Base-by-base conservation (phyloP, 169 alveolate genomes). In the Prorocentrum cordatum region DNA sequence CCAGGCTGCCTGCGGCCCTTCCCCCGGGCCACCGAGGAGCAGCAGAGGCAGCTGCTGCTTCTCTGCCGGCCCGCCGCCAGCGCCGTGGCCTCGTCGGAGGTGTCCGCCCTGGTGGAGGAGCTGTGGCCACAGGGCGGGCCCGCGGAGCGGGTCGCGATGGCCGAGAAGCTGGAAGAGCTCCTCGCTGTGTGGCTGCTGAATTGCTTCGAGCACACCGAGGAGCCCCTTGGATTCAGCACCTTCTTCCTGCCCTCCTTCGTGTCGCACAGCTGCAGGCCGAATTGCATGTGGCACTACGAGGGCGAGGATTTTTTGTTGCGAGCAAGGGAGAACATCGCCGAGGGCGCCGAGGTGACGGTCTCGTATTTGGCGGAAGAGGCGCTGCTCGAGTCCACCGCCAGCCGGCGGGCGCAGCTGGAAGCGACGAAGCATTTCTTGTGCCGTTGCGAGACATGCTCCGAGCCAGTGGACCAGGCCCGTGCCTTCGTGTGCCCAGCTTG, bases 221-320 rank as follows among this genome's bases (percentile, higher is more conserved):
- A 77, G 45, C 88, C 88, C 4, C 64, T 77, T 59, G 88, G 88
- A 9, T 77, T 59, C 88, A 59, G 75, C 64, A 77, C 88, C 64
- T 77, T 77, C 75, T 77, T 77, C 24, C 27, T 77, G 64, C 88
- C 88, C 14, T 72, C 88, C 88, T 77, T 77, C 45, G 67, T 77
- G 24, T 59, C 75, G 2, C 88, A 77, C 45, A 75, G 59, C 62
- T 77, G 88, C 62, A 36, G 88, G 39, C 88, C 88, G 24, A 77
- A 77, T 62, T 77, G 88, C 62, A 77, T 77, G 88, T 77, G 88
- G 88, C 88, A 77, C 88, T 77, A 77, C 45, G 88, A 77, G 75
- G 88, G 88, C 24, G 88, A 77, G 33, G 33, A 35, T 5, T 77
- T 77, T 45, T 42, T 54, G 29, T n/a, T 77, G 42, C 88, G 88